Base-by-base conservation (phyloP, 345 rosid genomes). In the Brassica cretica region DNA sequence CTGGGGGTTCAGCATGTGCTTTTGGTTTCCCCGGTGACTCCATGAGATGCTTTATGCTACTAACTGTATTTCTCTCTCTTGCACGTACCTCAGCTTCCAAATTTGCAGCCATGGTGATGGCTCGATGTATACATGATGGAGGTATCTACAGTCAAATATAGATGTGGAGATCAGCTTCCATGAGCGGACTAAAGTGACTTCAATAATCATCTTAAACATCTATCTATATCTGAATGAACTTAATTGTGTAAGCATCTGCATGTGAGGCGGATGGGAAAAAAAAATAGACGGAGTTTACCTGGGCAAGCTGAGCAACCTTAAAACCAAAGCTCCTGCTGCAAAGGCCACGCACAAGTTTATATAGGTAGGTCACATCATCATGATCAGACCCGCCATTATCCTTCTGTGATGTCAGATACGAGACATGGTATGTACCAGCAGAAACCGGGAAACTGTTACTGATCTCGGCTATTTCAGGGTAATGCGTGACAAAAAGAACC, bases 401-500 rank as follows among this genome's bases (percentile, higher is more conserved):
- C 33, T 82, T 82, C 25, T 80, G 76, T 9, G 86, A 76, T 12
- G 96, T 90, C 82, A 92, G 84, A 84, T 91, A 94, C 3, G 97
- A 94, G 72, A 92, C 98, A 74, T 92, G 98, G 78, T 94, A 94
- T 53, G 89, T 83, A 64, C 88, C 94, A 33, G 84, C 90, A 16
- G 88, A 85, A 68, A 83, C 84, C 2, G 88, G 93, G 66, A 88
- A 88, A 66, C 77, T 71, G 33, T 63, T 82, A 78, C 68, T 85
- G 33, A 92, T 84, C 32, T 89, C 89, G 9, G 93, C 87, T 73
- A 92, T 86, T 82, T 89, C 90, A 5, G 98, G 95, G 84, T 94
- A 92, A 85, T 92, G 98, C 11, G 98, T 94, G 46, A 94, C 98
- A 76, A 94, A 94, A 58, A 94, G 97, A 81, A 85, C 89, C 88